A percentile compares a stretch with the other conserved stretches of the same genome.
These are phyloP conservation scores for Geotrichum aggregatum DNA, from an alignment of 1,139 yeast species.

Conservation along the genomic window DNA sequence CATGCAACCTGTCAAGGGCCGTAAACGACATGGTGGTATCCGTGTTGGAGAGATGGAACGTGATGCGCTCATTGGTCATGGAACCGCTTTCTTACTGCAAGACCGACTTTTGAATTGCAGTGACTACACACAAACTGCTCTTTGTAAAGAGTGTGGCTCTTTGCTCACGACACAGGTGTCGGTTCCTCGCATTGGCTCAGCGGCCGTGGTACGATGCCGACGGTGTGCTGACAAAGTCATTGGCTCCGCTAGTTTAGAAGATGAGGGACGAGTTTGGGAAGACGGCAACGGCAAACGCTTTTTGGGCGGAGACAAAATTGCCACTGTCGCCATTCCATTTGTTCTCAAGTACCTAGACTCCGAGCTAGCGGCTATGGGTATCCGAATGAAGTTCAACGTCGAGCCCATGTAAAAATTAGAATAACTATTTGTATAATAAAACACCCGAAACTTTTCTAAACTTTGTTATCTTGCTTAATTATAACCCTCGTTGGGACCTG, in stretches of 20 bases:
- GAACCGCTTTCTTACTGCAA: conserved; percentile 92
- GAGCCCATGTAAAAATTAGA: conserved; percentile 34
- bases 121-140: conserved; percentile 85
- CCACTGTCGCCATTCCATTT: conserved; percentile 94
- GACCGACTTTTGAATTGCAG: conserved; percentile 94
- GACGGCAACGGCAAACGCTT: conserved; percentile 92
- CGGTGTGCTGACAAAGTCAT: conserved; percentile 72
- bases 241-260: conserved; percentile 44
- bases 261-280: conserved; percentile 89
- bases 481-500: background rate
- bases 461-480: background rate
- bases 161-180: conserved; percentile 82
- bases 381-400: conserved; percentile 81
- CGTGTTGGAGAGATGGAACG: conserved; percentile 99
- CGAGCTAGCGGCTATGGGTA: conserved; percentile 97
- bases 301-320: conserved; percentile 86
- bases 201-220: conserved; percentile 79
- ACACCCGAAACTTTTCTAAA: background rate
- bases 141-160: conserved; percentile 93
- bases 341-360: conserved; percentile 93
- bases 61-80: conserved; percentile 98
- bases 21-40: conserved; percentile 98
- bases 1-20: conserved; percentile 99
- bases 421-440: background rate
- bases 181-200: conserved; percentile 84